These are phyloP conservation scores for Arxiozyma heterogenica DNA, from an alignment of 1,139 yeast genomes.

Conservation along the genomic window DNA sequence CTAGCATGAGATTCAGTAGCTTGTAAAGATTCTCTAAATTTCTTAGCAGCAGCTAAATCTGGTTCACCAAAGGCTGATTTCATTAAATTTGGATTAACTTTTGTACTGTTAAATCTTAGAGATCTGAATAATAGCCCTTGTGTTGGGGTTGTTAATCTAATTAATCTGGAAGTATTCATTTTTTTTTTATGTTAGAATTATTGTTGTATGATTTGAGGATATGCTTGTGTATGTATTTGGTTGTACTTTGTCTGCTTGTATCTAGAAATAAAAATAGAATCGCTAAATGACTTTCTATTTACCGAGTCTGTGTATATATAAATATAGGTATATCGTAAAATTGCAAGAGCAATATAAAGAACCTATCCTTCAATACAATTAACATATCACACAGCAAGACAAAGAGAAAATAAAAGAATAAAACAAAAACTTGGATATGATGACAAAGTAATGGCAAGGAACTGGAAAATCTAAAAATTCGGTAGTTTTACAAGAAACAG, in stretches of 20 bases:
- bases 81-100: conserved; percentile 24
- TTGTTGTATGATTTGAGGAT: no score
- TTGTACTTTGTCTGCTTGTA: neutral
- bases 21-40: conserved; percentile 39
- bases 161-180: neutral
- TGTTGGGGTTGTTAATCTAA: neutral
- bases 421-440: no score
- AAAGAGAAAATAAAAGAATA: no score
- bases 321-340: no score
- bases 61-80: conserved; percentile 33
- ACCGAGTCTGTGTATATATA: no score
- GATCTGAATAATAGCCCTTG: neutral
- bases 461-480: no score
- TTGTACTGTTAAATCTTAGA: conserved; percentile 12
- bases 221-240: neutral
- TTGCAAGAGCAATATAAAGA: no score
- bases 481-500: no score
- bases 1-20: conserved; percentile 73
- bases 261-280: neutral
- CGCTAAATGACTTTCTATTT: no score
- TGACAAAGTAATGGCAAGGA: no score
- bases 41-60: conserved; percentile 46
- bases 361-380: no score
- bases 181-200: neutral
- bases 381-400: no score